A percentile compares a stretch with the other conserved stretches of the same genome.
These are phyloP conservation scores for Thalassia testudinum DNA, from an alignment of 116 monocot genomes.

Conservation along the genomic window DNA sequence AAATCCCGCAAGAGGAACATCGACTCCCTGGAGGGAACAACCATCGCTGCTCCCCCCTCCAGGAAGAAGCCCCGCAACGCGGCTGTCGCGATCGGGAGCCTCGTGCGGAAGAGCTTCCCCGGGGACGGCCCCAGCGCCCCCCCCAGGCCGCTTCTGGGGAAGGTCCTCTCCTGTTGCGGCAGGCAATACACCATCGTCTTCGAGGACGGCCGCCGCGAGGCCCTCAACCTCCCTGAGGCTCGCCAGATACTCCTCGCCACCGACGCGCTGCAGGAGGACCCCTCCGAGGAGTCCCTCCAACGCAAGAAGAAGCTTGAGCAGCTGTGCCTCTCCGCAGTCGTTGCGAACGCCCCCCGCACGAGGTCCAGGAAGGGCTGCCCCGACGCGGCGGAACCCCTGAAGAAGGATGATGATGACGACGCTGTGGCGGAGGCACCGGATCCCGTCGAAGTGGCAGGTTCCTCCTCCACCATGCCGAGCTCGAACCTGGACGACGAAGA, in stretches of 20 bases:
- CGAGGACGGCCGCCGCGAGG: conserved; percentile 42
- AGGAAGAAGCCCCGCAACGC: conserved; percentile 1
- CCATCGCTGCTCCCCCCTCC: too few species aligned
- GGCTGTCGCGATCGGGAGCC: conserved; percentile 22
- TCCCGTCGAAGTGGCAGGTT: conserved; percentile 5
- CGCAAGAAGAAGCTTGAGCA: conserved; percentile 61
- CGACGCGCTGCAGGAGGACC: not conserved
- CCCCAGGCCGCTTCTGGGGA: conserved; percentile 25
- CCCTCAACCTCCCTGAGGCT: conserved; percentile 19
- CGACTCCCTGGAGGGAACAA: too few species aligned
- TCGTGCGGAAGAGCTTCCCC: conserved; percentile 19
- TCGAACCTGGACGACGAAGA: conserved; percentile 14
- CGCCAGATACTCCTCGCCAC: conserved; percentile 9
- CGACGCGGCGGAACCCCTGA: not conserved
- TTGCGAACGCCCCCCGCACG: not conserved
- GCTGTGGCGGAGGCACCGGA: not conserved
- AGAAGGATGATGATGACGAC: not conserved
- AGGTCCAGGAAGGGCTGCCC: not conserved
- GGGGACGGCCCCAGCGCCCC: not conserved
- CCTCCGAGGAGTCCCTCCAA: conserved; percentile 3
- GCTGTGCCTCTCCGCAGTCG: conserved; percentile 11
- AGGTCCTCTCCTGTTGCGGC: conserved; percentile 33
- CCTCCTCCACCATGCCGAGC: conserved; percentile 1
- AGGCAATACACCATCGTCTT: conserved; percentile 18
- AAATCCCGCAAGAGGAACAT: too few species aligned